Evolutionary conservation across 257 asterid species (phyloP).

Genomic region (Henckelia pumila): DNA sequence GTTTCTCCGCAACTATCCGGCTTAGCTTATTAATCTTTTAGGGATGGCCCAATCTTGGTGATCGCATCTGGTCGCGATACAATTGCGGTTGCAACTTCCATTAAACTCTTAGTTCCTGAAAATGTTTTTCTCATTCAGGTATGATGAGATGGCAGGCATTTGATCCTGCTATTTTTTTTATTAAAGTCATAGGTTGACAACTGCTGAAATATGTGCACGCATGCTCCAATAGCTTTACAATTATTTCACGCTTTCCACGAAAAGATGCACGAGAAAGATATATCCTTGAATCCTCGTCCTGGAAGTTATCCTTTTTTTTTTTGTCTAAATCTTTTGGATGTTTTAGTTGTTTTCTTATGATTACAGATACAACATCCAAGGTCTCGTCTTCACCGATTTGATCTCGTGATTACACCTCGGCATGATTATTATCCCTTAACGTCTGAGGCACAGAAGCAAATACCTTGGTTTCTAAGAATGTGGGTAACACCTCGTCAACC

Average conservation of each 20-base stretch:
- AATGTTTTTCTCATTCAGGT: constrained; percentile 82
- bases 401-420: constrained; percentile 73
- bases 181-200: constrained; percentile 1
- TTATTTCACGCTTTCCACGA: constrained; percentile 1
- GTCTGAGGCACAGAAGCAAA: constrained; percentile 66
- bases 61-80: constrained; percentile 92
- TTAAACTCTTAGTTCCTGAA: constrained; percentile 66
- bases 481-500: constrained; percentile 74
- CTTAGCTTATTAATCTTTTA: constrained; percentile 31
- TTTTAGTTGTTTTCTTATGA: constrained; percentile 15
- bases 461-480: constrained; percentile 64
- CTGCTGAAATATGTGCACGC: constrained; percentile 10
- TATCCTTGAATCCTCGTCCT: not conserved
- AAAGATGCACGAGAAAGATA: constrained; percentile 4
- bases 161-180: not conserved
- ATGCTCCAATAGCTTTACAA: not conserved
- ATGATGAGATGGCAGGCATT: constrained; percentile 26
- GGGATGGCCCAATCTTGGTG: constrained; percentile 82
- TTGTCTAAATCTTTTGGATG: not conserved
- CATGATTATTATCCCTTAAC: constrained; percentile 82
- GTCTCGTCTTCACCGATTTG: constrained; percentile 70
- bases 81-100: constrained; percentile 57
- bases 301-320: constrained; percentile 8
- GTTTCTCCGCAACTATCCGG: constrained; percentile 23
- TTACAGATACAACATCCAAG: constrained; percentile 93